Conservation (phyloP, 352 stramenopile species). For the Globisporangium alternatum region DNA sequence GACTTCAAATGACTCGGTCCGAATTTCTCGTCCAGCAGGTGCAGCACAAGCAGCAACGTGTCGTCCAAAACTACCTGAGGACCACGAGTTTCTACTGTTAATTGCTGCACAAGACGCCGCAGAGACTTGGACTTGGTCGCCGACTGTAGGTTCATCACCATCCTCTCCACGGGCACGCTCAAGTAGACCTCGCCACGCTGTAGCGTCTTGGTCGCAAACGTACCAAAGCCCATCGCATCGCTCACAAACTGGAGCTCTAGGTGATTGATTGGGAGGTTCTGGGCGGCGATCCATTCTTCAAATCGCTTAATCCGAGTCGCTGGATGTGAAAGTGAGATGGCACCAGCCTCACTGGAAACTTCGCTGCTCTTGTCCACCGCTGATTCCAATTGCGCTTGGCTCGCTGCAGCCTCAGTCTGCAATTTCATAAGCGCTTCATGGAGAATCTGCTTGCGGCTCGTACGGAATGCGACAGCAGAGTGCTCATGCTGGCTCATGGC, state of each 20-base stretch:
- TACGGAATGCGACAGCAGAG: constrained; percentile 42
- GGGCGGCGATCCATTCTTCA: constrained; percentile 38
- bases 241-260: constrained; percentile 53
- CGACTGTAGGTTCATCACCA: constrained; percentile 71
- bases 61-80: constrained; percentile 24
- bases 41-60: constrained; percentile 68
- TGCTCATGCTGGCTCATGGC: background rate
- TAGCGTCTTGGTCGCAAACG: constrained; percentile 59
- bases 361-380: background rate
- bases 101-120: constrained; percentile 21
- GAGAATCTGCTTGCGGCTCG: constrained; percentile 55
- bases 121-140: constrained; percentile 50
- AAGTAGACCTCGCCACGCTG: constrained; percentile 71
- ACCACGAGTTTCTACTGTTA: constrained; percentile 5
- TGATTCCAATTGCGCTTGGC: background rate
- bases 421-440: constrained; percentile 21
- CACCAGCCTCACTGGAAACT: background rate
- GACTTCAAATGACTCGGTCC: constrained; percentile 35
- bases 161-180: constrained; percentile 44
- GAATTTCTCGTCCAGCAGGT: constrained; percentile 84
- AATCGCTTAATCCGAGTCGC: constrained; percentile 28
- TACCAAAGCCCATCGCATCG: constrained; percentile 55
- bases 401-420: background rate
- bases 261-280: constrained; percentile 45
- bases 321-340: background rate